Conservation (phyloP, 1,284 basidiomycete genomes). For the Naganishia sp. region DNA sequence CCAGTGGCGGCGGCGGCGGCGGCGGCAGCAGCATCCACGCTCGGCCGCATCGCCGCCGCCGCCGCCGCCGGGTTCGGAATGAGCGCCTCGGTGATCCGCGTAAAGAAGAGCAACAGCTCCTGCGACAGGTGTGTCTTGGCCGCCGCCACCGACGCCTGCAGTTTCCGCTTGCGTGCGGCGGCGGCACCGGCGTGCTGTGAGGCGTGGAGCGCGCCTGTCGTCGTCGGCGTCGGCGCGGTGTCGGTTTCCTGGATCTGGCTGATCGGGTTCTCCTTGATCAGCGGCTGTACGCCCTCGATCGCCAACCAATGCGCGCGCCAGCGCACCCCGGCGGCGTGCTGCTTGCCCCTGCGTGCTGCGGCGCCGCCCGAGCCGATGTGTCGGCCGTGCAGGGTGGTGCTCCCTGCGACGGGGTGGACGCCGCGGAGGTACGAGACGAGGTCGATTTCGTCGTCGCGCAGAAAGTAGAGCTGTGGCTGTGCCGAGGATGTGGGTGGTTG, state of each 20-base stretch:
- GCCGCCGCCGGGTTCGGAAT: constrained; percentile 60
- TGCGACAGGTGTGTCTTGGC: constrained; percentile 64
- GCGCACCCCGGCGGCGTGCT: constrained; percentile 48
- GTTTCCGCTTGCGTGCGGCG: constrained; percentile 12
- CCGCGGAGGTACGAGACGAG: constrained; percentile 81
- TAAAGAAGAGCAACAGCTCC: constrained; percentile 94
- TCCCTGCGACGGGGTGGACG: constrained; percentile 43
- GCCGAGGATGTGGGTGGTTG: constrained; percentile 36
- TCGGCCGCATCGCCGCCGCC: constrained; percentile 52
- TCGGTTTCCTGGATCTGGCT: constrained; percentile 37
- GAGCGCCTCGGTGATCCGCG: constrained; percentile 81
- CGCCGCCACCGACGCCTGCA: constrained; percentile 17
- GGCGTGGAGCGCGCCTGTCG: not conserved
- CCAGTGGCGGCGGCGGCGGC: constrained; percentile 12
- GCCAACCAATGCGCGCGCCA: constrained; percentile 89
- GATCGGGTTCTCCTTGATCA: constrained; percentile 94
- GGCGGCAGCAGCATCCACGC: not conserved
- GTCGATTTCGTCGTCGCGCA: constrained; percentile 97
- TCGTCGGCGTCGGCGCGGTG: not conserved
- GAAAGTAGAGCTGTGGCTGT: constrained; percentile 75
- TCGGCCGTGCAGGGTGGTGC: constrained; percentile 14
- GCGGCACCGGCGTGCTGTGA: not conserved
- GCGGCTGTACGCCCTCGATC: constrained; percentile 94
- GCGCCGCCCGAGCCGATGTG: constrained; percentile 15
- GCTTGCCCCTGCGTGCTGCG: constrained; percentile 9